Percentiles rank a stretch among this genome's conserved stretches.
Evolutionary conservation across 495 filamentous ascomycete species (phyloP).

Genomic region (Penicillium simplicissimum): DNA sequence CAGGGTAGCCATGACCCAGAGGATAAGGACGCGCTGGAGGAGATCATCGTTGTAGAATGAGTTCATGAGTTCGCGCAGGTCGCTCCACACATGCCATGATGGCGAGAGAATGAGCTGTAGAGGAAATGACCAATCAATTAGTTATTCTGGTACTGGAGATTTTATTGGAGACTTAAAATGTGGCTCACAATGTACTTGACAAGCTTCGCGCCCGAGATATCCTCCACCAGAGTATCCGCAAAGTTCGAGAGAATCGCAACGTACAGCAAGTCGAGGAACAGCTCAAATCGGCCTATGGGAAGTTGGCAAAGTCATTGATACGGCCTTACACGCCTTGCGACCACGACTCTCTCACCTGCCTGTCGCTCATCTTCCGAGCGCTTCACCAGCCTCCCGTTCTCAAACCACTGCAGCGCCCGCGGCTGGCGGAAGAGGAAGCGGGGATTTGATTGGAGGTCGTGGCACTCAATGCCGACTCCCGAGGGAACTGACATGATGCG

Average conservation of each 20-base stretch:
- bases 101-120: constrained; percentile 43
- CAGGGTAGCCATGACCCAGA: constrained; percentile 49
- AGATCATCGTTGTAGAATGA: constrained; percentile 53
- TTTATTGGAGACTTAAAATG: neutral
- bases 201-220: constrained; percentile 47
- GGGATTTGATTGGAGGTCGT: constrained; percentile 21
- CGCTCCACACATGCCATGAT: constrained; percentile 52
- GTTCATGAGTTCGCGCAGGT: constrained; percentile 50
- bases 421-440: constrained; percentile 40
- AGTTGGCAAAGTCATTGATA: neutral
- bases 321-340: neutral
- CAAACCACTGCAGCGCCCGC: constrained; percentile 44
- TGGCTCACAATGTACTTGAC: constrained; percentile 42
- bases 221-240: constrained; percentile 44
- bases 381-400: constrained; percentile 36
- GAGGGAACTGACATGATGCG: neutral
- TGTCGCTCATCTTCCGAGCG: constrained; percentile 38
- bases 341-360: constrained; percentile 25
- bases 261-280: constrained; percentile 52
- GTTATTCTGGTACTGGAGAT: no score
- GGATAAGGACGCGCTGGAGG: constrained; percentile 45
- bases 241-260: constrained; percentile 48
- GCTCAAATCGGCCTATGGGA: constrained; percentile 43
- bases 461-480: constrained; percentile 15
- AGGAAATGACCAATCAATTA: neutral